Evolutionary conservation across 2,329 filamentous ascomycete genomes (phyloP).

Genomic region (Hypoxylon sp.): DNA sequence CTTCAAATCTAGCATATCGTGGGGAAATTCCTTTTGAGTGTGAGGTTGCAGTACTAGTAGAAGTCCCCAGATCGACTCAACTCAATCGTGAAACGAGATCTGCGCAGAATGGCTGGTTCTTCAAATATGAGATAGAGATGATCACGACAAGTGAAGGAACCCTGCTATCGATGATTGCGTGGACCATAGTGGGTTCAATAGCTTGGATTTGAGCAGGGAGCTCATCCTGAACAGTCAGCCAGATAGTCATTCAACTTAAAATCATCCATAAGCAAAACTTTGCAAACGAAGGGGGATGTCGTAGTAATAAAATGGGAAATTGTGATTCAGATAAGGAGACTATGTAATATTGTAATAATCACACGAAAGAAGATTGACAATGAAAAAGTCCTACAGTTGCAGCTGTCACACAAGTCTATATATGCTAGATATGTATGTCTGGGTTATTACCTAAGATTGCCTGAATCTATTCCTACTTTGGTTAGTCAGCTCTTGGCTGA

Average conservation of each 20-base stretch:
- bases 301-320: constrained; percentile 5
- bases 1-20: constrained; percentile 8
- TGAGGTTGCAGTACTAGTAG: neutral
- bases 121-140: constrained; percentile 1
- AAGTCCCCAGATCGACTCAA: constrained; percentile 6
- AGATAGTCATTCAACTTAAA: neutral
- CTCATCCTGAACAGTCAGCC: neutral
- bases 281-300: neutral
- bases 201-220: constrained; percentile 1
- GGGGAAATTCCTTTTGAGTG: constrained; percentile 18
- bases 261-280: neutral
- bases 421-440: constrained; percentile 1
- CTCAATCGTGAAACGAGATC: constrained; percentile 6
- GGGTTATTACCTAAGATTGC: constrained; percentile 36
- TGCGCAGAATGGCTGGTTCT: constrained; percentile 2
- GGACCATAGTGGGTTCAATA: constrained; percentile 4
- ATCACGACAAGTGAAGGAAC: constrained; percentile 3
- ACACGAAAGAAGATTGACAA: constrained; percentile 3
- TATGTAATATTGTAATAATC: neutral
- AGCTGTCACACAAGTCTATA: neutral
- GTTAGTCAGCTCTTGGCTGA: constrained; percentile 22
- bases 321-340: constrained; percentile 4
- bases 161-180: constrained; percentile 14
- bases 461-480: constrained; percentile 5
- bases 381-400: neutral